Base-by-base conservation (phyloP, 2,329 filamentous ascomycete species). In the Fusarium pseudoanthophilum region DNA sequence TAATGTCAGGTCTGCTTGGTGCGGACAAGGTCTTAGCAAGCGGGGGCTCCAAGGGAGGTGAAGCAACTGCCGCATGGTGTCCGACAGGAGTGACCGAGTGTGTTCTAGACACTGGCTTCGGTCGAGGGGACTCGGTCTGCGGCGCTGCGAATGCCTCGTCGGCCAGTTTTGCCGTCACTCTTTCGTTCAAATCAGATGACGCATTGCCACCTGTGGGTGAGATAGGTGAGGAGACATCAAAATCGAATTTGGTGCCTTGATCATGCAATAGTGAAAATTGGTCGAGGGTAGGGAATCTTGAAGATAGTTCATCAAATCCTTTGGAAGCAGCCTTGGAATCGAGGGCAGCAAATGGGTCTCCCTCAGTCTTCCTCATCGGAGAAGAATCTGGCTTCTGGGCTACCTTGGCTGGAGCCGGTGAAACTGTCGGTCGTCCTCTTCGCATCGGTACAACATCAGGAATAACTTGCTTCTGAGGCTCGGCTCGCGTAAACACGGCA, bases 361-460 rank as follows among this genome's bases (percentile, higher is more conserved):
- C 91, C 32, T 88, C 87, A 3, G 91, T 88, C 46, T 92, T 91
- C 18, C 76, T 68, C 72, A 91, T 89, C 74, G 91, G 88, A 1
- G 94, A 92, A 10, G 93, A 76, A 85, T 92, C 60, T 88, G 89
- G 84, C 77, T 69, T 85, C 76, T 77, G 86, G 9, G 87, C 86
- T 10, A 74, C 46, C 14, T 76, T 65, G 63, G 77, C 57, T 34
- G 76, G 74, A 32, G 80, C 78, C 26, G 84, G 83, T 14, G 83
- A 80, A 21, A 84, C 78, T 10, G 81, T 82, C 30, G 86, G 83
- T 24, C 95, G 93, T 8, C 96, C 96, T 83, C 96, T 89, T 69
- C 96, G 90, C 96, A 98, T 98, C 2, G 95, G 96, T 42, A 93
- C 91, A 70, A 99, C 94, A 30, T 98, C 94, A 14, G 96, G 96